Conservation (phyloP, 805 yeast species). For the Priceomyces haplophilus region DNA sequence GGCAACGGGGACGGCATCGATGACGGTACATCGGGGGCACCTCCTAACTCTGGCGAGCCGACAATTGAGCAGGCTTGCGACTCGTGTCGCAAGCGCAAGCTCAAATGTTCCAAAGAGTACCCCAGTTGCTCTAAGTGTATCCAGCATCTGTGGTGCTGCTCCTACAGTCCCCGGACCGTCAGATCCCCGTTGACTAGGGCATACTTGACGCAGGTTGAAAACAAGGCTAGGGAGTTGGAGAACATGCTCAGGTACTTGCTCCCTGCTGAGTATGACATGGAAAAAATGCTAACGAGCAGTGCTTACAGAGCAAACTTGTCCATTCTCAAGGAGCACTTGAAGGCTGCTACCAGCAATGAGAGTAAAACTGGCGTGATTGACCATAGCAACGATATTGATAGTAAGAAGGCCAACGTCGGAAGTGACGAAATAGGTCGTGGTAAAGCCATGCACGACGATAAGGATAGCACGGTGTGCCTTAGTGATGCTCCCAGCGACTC, state of each 20-base stretch:
- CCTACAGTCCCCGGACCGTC: constrained; percentile 30
- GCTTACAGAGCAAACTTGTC: constrained; percentile 13
- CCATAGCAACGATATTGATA: not conserved
- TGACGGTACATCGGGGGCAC: not conserved
- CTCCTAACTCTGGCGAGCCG: not conserved
- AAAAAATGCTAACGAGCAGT: constrained; percentile 13
- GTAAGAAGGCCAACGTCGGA: no score
- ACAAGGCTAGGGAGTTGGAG: constrained; percentile 8
- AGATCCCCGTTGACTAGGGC: constrained; percentile 32
- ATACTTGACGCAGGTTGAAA: constrained; percentile 30
- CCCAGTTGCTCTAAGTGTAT: constrained; percentile 32
- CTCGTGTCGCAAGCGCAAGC: constrained; percentile 32
- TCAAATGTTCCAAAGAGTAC: constrained; percentile 30
- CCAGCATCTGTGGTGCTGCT: constrained; percentile 32
- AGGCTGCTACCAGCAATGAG: not conserved
- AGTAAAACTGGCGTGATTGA: not conserved
- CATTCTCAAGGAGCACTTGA: constrained; percentile 4
- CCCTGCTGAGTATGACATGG: constrained; percentile 23
- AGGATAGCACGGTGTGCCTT: not conserved
- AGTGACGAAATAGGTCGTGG: not conserved
- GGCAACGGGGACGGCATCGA: not conserved
- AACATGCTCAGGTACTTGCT: constrained; percentile 30
- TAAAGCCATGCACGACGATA: not conserved
- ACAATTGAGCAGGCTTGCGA: constrained; percentile 33
- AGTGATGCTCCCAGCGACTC: not conserved